These are phyloP conservation scores for Fusarium sp. DNA, from an alignment of 2,329 filamentous ascomycete genomes.

Conservation along the genomic window DNA sequence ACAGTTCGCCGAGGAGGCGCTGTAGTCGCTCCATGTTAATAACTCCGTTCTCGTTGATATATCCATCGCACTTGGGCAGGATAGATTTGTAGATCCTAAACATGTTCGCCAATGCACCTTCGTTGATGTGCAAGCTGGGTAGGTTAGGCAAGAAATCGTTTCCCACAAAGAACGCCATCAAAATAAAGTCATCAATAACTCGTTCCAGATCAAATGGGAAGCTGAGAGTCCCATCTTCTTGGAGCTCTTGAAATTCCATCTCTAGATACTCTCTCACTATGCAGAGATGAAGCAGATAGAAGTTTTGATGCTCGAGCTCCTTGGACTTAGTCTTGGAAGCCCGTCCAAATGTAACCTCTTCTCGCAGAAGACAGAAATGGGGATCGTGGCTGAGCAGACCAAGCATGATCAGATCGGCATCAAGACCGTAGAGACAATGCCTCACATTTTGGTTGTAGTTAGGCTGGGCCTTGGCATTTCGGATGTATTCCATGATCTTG, in stretches of 20 bases:
- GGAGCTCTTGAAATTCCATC: constrained; percentile 93
- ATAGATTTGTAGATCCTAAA: constrained; percentile 96
- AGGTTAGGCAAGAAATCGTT: constrained; percentile 99
- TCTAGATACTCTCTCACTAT: constrained; percentile 98
- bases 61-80: constrained; percentile 87
- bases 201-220: constrained; percentile 94
- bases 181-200: constrained; percentile 98
- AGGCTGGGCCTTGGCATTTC: constrained; percentile 94
- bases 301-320: constrained; percentile 98
- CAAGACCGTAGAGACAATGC: constrained; percentile 96
- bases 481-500: constrained; percentile 99
- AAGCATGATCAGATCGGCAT: constrained; percentile 98
- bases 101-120: constrained; percentile 96
- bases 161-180: constrained; percentile 99
- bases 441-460: constrained; percentile 93
- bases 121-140: constrained; percentile 96
- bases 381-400: constrained; percentile 97
- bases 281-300: constrained; percentile 96
- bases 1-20: constrained; percentile 82
- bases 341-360: constrained; percentile 97
- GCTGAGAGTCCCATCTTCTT: constrained; percentile 74
- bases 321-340: constrained; percentile 89
- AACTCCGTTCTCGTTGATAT: constrained; percentile 94
- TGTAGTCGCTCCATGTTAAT: constrained; percentile 88
- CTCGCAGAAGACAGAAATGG: constrained; percentile 95